A percentile compares a stretch with the other conserved stretches of the same genome.
Conservation (phyloP, 1,284 basidiomycete species). For the Ustilago trichophora region DNA sequence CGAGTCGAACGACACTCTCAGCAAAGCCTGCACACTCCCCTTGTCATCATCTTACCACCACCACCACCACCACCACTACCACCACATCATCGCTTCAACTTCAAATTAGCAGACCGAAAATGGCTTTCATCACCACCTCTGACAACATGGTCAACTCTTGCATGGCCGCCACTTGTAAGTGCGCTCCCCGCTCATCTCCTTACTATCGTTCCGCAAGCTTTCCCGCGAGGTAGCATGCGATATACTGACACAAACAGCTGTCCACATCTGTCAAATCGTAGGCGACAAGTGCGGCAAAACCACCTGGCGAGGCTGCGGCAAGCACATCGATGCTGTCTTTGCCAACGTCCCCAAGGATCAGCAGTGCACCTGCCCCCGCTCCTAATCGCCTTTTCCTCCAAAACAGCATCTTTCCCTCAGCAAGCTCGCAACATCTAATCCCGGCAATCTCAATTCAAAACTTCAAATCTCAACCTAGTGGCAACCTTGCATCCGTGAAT, state of each 20-base stretch:
- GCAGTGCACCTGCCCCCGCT: constrained; percentile 47
- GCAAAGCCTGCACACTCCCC: too few species aligned
- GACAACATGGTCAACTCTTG: constrained; percentile 37
- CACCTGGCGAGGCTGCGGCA: constrained; percentile 51
- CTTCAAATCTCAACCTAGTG: too few species aligned
- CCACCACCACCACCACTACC: constrained; percentile 1
- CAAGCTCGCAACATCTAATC: too few species aligned
- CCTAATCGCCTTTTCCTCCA: constrained; percentile 3
- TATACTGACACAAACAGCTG: background rate
- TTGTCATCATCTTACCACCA: background rate
- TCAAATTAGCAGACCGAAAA: background rate
- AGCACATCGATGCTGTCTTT: constrained; percentile 46
- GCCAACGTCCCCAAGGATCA: constrained; percentile 35
- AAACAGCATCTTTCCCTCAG: too few species aligned
- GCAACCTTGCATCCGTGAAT: too few species aligned
- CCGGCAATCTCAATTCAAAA: too few species aligned
- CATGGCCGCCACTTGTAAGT: constrained; percentile 48
- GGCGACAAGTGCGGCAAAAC: constrained; percentile 57
- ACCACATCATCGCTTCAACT: background rate
- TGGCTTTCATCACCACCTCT: constrained; percentile 14
- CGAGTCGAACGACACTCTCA: too few species aligned
- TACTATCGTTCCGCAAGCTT: too few species aligned
- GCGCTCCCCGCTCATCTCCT: background rate
- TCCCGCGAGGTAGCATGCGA: background rate
- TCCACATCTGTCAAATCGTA: background rate